These are phyloP conservation scores for Blastobotrys proliferans DNA, from an alignment of 1,139 yeast species.

Conservation along the genomic window DNA sequence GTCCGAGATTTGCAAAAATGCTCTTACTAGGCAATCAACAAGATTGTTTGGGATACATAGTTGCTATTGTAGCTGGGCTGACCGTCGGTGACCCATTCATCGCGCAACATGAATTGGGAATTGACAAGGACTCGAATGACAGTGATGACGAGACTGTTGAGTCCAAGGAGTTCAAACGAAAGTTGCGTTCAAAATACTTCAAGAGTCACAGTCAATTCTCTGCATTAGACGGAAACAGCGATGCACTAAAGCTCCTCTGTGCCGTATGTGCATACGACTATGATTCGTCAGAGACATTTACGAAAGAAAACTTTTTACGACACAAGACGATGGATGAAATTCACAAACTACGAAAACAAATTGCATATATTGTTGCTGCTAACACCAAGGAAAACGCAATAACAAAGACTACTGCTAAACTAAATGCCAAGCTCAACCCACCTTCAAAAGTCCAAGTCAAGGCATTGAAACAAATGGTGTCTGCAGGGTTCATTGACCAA, in stretches of 20 bases:
- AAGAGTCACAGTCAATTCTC: constrained; percentile 59
- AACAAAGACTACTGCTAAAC: constrained; percentile 41
- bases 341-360: constrained; percentile 70
- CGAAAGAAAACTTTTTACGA: constrained; percentile 58
- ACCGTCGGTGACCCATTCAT: constrained; percentile 94
- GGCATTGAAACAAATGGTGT: constrained; percentile 83
- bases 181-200: constrained; percentile 47
- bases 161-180: constrained; percentile 42
- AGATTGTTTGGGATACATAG: constrained; percentile 77
- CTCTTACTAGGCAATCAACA: constrained; percentile 83
- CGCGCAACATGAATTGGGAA: constrained; percentile 66
- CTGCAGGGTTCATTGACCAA: constrained; percentile 91
- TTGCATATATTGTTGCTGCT: constrained; percentile 66
- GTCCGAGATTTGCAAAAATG: constrained; percentile 92
- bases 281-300: constrained; percentile 43
- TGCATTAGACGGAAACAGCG: constrained; percentile 66
- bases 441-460: constrained; percentile 69
- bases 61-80: constrained; percentile 86
- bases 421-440: constrained; percentile 54
- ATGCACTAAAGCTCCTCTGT: constrained; percentile 68
- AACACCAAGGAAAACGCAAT: constrained; percentile 55
- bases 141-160: constrained; percentile 32
- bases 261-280: constrained; percentile 90
- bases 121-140: constrained; percentile 32
- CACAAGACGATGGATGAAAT: constrained; percentile 72